A percentile compares a stretch with the other conserved stretches of the same genome.
These are phyloP conservation scores for Piper betle DNA, from an alignment of 164 flowering plant species.

Conservation along the genomic window DNA sequence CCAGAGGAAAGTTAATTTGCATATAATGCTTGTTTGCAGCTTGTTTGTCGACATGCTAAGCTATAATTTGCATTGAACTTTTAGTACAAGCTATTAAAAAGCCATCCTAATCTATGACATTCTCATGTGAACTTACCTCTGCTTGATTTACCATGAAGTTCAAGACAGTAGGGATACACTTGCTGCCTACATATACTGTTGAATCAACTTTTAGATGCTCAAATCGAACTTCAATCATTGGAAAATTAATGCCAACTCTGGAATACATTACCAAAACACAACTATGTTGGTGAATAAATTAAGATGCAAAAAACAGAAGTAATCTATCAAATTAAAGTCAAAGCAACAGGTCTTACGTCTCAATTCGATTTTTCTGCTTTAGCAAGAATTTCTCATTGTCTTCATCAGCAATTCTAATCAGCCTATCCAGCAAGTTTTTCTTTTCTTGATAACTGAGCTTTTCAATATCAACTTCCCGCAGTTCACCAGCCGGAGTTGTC, in stretches of 20 bases:
- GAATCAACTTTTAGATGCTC: constrained; percentile 43
- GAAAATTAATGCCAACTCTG: constrained; percentile 55
- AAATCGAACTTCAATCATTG: constrained; percentile 57
- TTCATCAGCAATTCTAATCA: constrained; percentile 46
- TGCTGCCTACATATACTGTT: constrained; percentile 39
- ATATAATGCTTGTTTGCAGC: no score
- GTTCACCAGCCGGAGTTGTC: constrained; percentile 22
- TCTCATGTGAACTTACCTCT: neutral
- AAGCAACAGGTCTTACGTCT: constrained; percentile 23
- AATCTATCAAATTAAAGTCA: neutral
- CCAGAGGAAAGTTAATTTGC: no score
- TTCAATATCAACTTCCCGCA: constrained; percentile 35
- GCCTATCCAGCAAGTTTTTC: constrained; percentile 39
- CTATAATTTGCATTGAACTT: no score
- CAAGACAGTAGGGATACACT: constrained; percentile 36
- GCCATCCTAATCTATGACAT: neutral
- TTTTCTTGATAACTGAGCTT: constrained; percentile 40
- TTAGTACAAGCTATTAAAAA: no score
- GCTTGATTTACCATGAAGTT: neutral
- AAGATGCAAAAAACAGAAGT: neutral
- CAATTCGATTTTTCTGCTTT: constrained; percentile 50
- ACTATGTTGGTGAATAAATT: neutral
- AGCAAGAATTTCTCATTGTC: constrained; percentile 71
- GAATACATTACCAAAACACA: constrained; percentile 5
- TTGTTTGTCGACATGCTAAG: no score